These are phyloP conservation scores for Epicoccum nigrum DNA, from an alignment of 2,329 filamentous ascomycete genomes.

Conservation along the genomic window DNA sequence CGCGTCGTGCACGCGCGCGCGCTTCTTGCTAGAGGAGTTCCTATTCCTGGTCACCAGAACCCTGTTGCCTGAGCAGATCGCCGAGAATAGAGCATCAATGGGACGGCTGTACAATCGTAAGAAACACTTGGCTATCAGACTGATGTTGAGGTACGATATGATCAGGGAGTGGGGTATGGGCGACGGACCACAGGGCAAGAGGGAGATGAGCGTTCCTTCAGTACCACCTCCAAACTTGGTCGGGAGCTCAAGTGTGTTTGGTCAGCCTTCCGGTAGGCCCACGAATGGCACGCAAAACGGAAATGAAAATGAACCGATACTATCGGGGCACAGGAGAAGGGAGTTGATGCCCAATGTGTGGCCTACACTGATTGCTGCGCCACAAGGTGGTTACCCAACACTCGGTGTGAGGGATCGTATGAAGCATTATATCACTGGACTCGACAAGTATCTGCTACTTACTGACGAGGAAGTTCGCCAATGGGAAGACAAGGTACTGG, in stretches of 20 bases:
- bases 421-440: slow-evolving; percentile 37
- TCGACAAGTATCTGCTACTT: slow-evolving; percentile 33
- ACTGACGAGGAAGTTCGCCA: slow-evolving; percentile 24
- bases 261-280: not conserved
- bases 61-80: slow-evolving; percentile 36
- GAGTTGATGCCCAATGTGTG: slow-evolving; percentile 28
- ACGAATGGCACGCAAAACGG: not conserved
- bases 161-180: slow-evolving; percentile 28
- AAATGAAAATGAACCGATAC: too few relatives aligned
- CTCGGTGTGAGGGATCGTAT: slow-evolving; percentile 31
- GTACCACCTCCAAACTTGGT: not conserved
- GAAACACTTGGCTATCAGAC: slow-evolving; percentile 25
- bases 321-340: not conserved
- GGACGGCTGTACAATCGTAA: slow-evolving; percentile 24
- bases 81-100: slow-evolving; percentile 29
- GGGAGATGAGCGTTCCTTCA: slow-evolving; percentile 17
- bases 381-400: slow-evolving; percentile 20
- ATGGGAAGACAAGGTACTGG: slow-evolving; percentile 20
- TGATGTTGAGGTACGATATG: slow-evolving; percentile 40
- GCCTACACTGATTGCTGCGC: slow-evolving; percentile 32
- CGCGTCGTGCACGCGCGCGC: fast-evolving
- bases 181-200: slow-evolving; percentile 8
- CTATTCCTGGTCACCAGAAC: slow-evolving; percentile 34
- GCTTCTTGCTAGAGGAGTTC: slow-evolving; percentile 24
- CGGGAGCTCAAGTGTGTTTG: not conserved